Conservation (phyloP, 345 rosid species). For the Kernera saxatilis region DNA sequence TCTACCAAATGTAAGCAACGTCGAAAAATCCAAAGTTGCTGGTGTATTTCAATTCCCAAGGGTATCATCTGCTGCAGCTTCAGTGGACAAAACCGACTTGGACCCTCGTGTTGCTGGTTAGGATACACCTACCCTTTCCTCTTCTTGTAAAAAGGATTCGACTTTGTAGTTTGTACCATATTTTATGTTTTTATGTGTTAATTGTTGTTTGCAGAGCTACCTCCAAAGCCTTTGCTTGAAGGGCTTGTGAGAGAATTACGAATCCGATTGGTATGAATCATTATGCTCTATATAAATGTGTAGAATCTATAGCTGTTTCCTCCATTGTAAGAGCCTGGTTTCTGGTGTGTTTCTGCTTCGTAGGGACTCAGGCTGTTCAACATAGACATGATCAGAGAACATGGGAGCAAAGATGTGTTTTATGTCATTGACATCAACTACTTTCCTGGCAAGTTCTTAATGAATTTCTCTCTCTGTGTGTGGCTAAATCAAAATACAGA, state of each 20-base stretch:
- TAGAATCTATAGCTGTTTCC: not conserved
- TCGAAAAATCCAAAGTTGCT: constrained; percentile 47
- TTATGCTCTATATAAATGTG: not conserved
- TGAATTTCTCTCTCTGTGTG: not conserved
- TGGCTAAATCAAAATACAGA: not conserved
- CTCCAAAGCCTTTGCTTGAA: constrained; percentile 76
- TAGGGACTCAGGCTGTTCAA: constrained; percentile 83
- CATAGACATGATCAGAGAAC: constrained; percentile 83
- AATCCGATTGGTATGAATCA: constrained; percentile 45
- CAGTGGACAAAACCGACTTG: constrained; percentile 78
- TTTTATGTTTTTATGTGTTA: constrained; percentile 3
- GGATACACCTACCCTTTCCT: not conserved
- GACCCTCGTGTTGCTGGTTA: constrained; percentile 74
- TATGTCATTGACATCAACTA: constrained; percentile 92
- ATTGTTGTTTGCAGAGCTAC: constrained; percentile 58
- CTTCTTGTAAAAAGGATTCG: not conserved
- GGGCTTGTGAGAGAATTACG: constrained; percentile 74
- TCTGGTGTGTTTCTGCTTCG: not conserved
- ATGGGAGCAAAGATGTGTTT: constrained; percentile 62
- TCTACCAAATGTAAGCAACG: constrained; percentile 60
- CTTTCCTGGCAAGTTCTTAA: constrained; percentile 82
- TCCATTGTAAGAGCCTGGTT: not conserved
- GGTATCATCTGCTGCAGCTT: constrained; percentile 85
- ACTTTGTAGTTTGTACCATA: not conserved
- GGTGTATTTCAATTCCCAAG: constrained; percentile 70